Evolutionary conservation across 208 protist genomes (phyloP).

Genomic region (Trypanosomatidae sp.): DNA sequence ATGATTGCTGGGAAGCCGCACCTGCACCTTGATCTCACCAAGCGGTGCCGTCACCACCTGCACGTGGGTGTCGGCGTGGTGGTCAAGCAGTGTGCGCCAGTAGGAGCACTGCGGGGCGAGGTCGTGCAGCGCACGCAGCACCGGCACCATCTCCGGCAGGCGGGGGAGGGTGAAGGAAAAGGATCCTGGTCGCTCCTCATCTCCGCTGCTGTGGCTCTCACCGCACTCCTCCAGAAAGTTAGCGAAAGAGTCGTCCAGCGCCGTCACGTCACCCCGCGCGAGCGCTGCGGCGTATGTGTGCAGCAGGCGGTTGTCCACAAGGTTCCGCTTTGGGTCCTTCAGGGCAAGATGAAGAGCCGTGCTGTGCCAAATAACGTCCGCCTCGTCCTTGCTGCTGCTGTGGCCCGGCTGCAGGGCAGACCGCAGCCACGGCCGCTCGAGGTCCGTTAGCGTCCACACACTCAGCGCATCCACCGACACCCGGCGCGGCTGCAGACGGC

Average conservation of each 20-base stretch:
- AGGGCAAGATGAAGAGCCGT: constrained; percentile 32
- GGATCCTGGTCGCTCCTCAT: constrained; percentile 29
- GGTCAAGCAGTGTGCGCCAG: constrained; percentile 66
- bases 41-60: constrained; percentile 29
- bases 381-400: background rate
- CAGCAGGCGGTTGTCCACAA: constrained; percentile 68
- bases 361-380: background rate
- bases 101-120: constrained; percentile 71
- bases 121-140: constrained; percentile 30
- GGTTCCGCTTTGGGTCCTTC: constrained; percentile 58
- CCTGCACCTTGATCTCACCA: constrained; percentile 48
- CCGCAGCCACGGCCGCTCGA: constrained; percentile 61
- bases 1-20: constrained; percentile 51
- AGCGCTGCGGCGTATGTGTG: constrained; percentile 58
- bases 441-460: constrained; percentile 53
- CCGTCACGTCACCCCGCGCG: constrained; percentile 37
- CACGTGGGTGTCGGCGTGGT: constrained; percentile 18
- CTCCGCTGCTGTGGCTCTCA: constrained; percentile 48
- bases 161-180: constrained; percentile 52
- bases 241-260: constrained; percentile 47
- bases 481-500: constrained; percentile 50
- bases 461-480: constrained; percentile 56
- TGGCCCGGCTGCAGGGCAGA: constrained; percentile 5
- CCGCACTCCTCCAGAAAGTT: constrained; percentile 87
- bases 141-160: constrained; percentile 8